Evolutionary conservation across 1,139 yeast species (phyloP).

Genomic region (Suhomyces maxii): DNA sequence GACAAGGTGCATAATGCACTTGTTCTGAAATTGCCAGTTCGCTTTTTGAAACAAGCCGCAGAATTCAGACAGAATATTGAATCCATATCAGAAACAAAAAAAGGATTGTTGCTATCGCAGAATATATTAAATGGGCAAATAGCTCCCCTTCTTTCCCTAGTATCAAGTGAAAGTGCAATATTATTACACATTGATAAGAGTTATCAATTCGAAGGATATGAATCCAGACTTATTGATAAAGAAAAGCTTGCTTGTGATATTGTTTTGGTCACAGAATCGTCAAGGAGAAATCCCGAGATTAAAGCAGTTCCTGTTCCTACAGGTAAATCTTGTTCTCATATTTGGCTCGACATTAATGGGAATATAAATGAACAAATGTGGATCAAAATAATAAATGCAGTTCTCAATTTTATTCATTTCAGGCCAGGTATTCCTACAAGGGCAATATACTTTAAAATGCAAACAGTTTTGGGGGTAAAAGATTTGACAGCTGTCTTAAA

Average conservation of each 20-base stretch:
- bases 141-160: slow-evolving; percentile 51
- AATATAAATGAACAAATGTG: slow-evolving; percentile 59
- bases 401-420: slow-evolving; percentile 53
- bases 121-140: slow-evolving; percentile 59
- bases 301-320: slow-evolving; percentile 46
- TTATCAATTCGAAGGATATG: slow-evolving; percentile 54
- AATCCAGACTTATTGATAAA: slow-evolving; percentile 61
- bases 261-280: slow-evolving; percentile 24
- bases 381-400: slow-evolving; percentile 52
- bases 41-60: slow-evolving; percentile 48
- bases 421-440: slow-evolving; percentile 62
- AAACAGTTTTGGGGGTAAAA: slow-evolving; percentile 41
- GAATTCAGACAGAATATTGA: slow-evolving; percentile 41
- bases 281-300: slow-evolving; percentile 1
- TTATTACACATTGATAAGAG: slow-evolving; percentile 56
- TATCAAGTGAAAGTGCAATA: slow-evolving; percentile 37
- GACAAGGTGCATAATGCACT: slow-evolving; percentile 52
- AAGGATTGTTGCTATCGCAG: slow-evolving; percentile 59
- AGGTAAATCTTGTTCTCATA: slow-evolving; percentile 61
- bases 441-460: slow-evolving; percentile 35
- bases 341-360: slow-evolving; percentile 75
- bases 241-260: slow-evolving; percentile 66
- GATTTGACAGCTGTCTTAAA: slow-evolving; percentile 54
- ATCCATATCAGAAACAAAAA: slow-evolving; percentile 38
- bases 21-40: slow-evolving; percentile 38